Evolutionary conservation across 2,329 filamentous ascomycete species (phyloP), one percentile per base, ranked within the genome.

Genomic region (Cordyceps farinosa): DNA sequence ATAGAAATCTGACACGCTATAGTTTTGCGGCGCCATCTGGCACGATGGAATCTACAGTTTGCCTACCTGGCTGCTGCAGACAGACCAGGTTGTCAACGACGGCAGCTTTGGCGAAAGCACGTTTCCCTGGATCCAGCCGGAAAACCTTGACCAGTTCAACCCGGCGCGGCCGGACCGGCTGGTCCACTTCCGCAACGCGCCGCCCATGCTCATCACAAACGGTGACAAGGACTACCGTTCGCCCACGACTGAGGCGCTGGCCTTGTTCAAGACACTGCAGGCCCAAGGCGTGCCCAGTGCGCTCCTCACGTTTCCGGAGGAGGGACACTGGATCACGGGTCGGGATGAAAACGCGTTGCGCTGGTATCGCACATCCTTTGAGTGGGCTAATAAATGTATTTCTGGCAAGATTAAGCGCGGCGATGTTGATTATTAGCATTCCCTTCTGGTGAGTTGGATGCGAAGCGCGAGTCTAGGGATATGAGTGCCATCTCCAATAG

Each of bases 151-250:
- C n/a, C 76, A 76, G 56, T 85, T 77, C 74, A 83, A 84, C 65
- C 82, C 82, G 1, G 75, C 80, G 2, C 76, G 78, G 1, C 71
- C 74, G 1, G 72, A 77, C 55, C 74, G 80, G 15, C 76, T 85
- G 52, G 70, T 79, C 17, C 80, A 89, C 64, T 92, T 89, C 87
- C 74, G 78, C 5, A 87, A 69, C 67, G 76, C 76, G 15, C 75
- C 89, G 1, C 90, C 90, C 6, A 88, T 90, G 68, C 79, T 92
- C 45, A 82, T 92, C 64, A 87, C 92, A 45, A 90, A 92, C 75
- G 87, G 82, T 67, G 86, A 88, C 66, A 79, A 85, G 50, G 90
- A 92, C 71, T 91, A 88, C 68, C 81, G 89, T 7, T 73, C 69
- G 59, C 72, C 75, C 5, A 65, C 77, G 5, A 75, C 75, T 0